Conservation (phyloP, 202 grass and related monocot genomes). For the Musa balbisiana region DNA sequence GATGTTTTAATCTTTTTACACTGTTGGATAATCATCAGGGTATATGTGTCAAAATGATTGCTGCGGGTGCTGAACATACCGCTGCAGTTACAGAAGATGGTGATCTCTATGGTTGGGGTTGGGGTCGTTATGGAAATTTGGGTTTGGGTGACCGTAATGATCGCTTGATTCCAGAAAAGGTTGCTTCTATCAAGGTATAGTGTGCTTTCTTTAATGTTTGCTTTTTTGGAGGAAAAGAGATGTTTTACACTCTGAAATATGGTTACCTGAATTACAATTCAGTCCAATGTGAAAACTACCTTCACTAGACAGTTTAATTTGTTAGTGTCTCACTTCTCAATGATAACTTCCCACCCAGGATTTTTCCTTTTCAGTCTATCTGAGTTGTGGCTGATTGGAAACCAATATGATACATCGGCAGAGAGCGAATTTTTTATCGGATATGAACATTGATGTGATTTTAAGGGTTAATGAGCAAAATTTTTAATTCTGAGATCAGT, state of each 20-base stretch:
- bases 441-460: background rate
- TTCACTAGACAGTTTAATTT: too few species aligned
- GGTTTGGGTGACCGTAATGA: constrained; percentile 93
- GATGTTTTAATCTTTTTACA: background rate
- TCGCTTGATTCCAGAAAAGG: constrained; percentile 71
- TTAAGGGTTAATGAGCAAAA: too few species aligned
- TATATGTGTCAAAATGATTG: constrained; percentile 89
- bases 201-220: background rate
- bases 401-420: too few species aligned
- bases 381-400: too few species aligned
- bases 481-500: too few species aligned
- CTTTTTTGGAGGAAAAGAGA: background rate
- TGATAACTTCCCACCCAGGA: too few species aligned
- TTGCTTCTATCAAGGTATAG: constrained; percentile 61
- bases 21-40: constrained; percentile 33
- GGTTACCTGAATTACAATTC: too few species aligned
- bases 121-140: constrained; percentile 97
- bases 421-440: background rate
- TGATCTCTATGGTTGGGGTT: constrained; percentile 92
- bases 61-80: constrained; percentile 95
- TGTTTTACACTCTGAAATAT: background rate
- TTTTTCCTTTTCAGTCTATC: too few species aligned
- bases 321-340: too few species aligned
- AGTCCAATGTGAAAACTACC: too few species aligned
- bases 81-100: constrained; percentile 95